Conservation (phyloP, 129 eudicot genomes). For the Saussurea involucrata region DNA sequence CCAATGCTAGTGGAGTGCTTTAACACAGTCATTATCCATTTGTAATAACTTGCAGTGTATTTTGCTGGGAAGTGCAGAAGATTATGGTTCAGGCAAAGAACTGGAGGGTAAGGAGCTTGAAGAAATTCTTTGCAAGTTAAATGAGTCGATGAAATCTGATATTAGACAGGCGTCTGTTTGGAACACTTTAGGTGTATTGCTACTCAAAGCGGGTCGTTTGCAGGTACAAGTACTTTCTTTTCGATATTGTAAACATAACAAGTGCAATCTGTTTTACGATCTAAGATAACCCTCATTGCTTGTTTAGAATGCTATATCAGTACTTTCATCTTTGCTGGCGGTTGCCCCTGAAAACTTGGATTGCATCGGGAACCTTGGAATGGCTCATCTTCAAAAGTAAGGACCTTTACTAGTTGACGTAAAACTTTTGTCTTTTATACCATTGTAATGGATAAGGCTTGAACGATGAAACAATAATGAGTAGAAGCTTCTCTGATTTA, state of each 20-base stretch:
- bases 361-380: conserved; percentile 93
- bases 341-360: conserved; percentile 86
- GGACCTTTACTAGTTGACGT: background rate
- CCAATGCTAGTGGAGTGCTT: background rate
- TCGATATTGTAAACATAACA: background rate
- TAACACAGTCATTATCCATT: background rate
- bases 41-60: conserved; percentile 54
- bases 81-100: conserved; percentile 59
- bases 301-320: conserved; percentile 81
- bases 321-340: conserved; percentile 69
- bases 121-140: conserved; percentile 58
- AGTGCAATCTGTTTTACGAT: background rate
- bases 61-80: conserved; percentile 80
- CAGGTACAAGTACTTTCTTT: conserved; percentile 43
- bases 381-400: conserved; percentile 95
- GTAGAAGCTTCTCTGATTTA: background rate
- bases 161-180: conserved; percentile 89
- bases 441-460: background rate
- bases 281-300: conserved; percentile 24
- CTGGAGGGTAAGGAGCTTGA: conserved; percentile 76
- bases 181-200: conserved; percentile 86
- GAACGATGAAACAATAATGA: background rate
- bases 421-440: background rate
- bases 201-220: conserved; percentile 79
- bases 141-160: conserved; percentile 71